These are phyloP conservation scores for Mycena galopus DNA, from an alignment of 768 basidiomycete genomes.

Conservation along the genomic window DNA sequence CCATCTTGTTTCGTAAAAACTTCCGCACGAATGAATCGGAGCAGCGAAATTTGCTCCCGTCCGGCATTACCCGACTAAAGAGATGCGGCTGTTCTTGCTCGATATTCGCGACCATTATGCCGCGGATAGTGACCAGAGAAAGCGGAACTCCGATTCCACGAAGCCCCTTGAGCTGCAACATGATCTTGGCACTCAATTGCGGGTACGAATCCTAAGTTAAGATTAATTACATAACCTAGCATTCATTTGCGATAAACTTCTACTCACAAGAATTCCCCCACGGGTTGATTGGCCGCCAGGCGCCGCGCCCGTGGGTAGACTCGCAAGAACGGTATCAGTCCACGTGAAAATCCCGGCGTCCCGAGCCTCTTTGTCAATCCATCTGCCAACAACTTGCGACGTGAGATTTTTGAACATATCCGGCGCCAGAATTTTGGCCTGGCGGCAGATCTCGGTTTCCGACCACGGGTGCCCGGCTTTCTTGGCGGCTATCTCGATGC, in stretches of 20 bases:
- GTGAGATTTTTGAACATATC: slow-evolving; percentile 14
- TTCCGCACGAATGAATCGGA: too few relatives aligned
- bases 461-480: not conserved
- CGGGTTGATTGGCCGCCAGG: slow-evolving; percentile 16
- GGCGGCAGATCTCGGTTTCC: not conserved
- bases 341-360: not conserved
- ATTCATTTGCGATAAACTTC: too few relatives aligned
- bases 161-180: slow-evolving; percentile 32
- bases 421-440: not conserved
- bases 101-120: slow-evolving; percentile 47
- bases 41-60: slow-evolving; percentile 46
- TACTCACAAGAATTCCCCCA: not conserved
- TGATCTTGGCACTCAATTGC: slow-evolving; percentile 24
- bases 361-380: slow-evolving; percentile 22
- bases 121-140: slow-evolving; percentile 42
- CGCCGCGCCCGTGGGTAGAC: not conserved
- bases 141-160: slow-evolving; percentile 40
- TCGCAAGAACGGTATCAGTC: not conserved
- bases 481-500: slow-evolving; percentile 8
- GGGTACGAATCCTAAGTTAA: not conserved
- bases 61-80: slow-evolving; percentile 36
- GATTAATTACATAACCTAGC: too few relatives aligned
- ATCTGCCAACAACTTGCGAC: slow-evolving; percentile 24
- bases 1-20: slow-evolving; percentile 33
- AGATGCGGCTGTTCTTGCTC: slow-evolving; percentile 41